Conservation (phyloP, 2,329 filamentous ascomycete species). For the Periconia digitata region DNA sequence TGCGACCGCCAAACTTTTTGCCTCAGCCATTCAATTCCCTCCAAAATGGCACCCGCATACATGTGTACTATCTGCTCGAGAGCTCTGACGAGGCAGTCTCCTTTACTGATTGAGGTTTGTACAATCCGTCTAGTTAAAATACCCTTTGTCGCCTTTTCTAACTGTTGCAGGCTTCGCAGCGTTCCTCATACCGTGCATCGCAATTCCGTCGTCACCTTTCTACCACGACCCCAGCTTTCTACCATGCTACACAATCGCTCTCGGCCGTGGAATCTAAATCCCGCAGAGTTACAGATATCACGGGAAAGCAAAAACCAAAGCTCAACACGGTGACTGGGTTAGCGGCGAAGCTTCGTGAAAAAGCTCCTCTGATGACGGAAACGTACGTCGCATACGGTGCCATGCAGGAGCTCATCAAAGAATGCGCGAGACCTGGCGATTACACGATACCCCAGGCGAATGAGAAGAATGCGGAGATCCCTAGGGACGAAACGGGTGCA, state of each 20-base stretch:
- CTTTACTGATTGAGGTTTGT: slow-evolving; percentile 22
- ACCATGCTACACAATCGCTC: slow-evolving; percentile 24
- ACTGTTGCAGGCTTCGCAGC: slow-evolving; percentile 23
- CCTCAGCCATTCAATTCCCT: not conserved
- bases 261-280: slow-evolving; percentile 14
- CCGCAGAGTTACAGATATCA: not conserved
- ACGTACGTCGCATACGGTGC: slow-evolving; percentile 79
- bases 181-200: slow-evolving; percentile 14
- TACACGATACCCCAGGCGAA: slow-evolving; percentile 73
- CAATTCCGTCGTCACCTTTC: slow-evolving; percentile 25
- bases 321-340: slow-evolving; percentile 19
- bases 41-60: slow-evolving; percentile 40
- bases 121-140: not conserved
- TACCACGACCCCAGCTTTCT: slow-evolving; percentile 20
- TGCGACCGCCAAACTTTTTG: not conserved
- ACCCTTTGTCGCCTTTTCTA: slow-evolving; percentile 9
- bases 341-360: slow-evolving; percentile 34
- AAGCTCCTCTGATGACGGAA: slow-evolving; percentile 47
- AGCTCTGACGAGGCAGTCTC: slow-evolving; percentile 22
- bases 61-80: slow-evolving; percentile 40
- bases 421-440: slow-evolving; percentile 70
- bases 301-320: slow-evolving; percentile 1
- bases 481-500: slow-evolving; percentile 74
- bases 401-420: slow-evolving; percentile 76
- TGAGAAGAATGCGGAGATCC: slow-evolving; percentile 66